Percentiles rank a stretch among this genome's conserved stretches.
Evolutionary conservation across 108 stramenopile genomes (phyloP).

Genomic region (Pinguiococcus pyrenoidosus): DNA sequence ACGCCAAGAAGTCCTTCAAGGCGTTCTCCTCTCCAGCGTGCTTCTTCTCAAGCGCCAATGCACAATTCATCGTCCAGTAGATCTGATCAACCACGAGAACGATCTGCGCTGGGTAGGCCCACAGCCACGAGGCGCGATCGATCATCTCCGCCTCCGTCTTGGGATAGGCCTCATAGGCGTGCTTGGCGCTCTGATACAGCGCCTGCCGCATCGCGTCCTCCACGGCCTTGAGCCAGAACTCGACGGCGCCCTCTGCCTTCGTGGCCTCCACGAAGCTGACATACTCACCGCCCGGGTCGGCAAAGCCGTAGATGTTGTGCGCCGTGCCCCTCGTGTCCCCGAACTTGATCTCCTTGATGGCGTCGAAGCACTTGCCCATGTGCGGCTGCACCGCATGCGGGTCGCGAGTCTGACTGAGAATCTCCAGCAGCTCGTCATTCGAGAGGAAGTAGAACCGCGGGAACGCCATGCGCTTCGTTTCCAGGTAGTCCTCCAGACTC

Average conservation of each 20-base stretch:
- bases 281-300: slow-evolving; percentile 35
- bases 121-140: slow-evolving; percentile 33
- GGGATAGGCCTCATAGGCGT: slow-evolving; percentile 30
- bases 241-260: slow-evolving; percentile 34
- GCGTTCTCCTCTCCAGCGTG: not conserved
- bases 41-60: not conserved
- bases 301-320: slow-evolving; percentile 33
- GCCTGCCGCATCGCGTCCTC: slow-evolving; percentile 36
- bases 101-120: slow-evolving; percentile 33
- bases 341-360: slow-evolving; percentile 45
- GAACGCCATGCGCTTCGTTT: slow-evolving; percentile 44
- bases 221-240: slow-evolving; percentile 31
- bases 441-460: slow-evolving; percentile 46
- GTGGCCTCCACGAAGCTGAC: slow-evolving; percentile 22
- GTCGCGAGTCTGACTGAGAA: slow-evolving; percentile 45
- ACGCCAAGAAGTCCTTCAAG: slow-evolving; percentile 18
- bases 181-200: slow-evolving; percentile 25
- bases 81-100: slow-evolving; percentile 42
- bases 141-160: slow-evolving; percentile 7
- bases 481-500: slow-evolving; percentile 45
- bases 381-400: slow-evolving; percentile 49
- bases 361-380: slow-evolving; percentile 51
- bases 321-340: slow-evolving; percentile 10
- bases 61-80: slow-evolving; percentile 26
- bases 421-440: slow-evolving; percentile 46